Evolutionary conservation across 139 green algal genomes (phyloP), one percentile per base, ranked within the genome.

Genomic region (Pseudopediastrum boryanum): DNA sequence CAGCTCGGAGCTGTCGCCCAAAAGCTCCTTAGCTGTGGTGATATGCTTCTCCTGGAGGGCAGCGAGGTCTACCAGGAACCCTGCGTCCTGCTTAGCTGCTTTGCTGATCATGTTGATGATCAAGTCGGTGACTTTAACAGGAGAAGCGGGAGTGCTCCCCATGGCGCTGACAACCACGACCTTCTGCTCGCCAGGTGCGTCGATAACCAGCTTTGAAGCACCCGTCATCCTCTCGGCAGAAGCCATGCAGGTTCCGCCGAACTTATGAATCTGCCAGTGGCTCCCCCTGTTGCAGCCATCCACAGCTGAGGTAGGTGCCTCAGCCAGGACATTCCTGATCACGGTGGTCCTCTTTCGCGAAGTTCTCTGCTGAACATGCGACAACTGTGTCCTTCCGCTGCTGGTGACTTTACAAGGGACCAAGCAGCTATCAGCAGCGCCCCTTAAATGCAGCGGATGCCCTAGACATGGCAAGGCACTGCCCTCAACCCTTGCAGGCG

Each of bases 1-100:
- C 3, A 97, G 83, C 56, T 90, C 86, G 10, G 66, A 50, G 31
- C 84, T 74, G 2, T 87, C 71, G 0, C 92, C 91, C 83, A 99
- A 88, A 66, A 99, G 88, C 69, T 88, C 48, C 74, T 89, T 91
- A 3, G 96, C 96, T 1, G 90, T 90, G 56, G 90, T 85, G 31
- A 95, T 82, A 80, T 99, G 96, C 86, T 98, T 98, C 59, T 97
- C 87, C 76, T 97, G 86, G 69, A 97, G 84, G 6, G 89, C 83
- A 29, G 88, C 87, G 19, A 99, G 87, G 77, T 97, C 95, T 16
- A 95, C 70, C 43, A 94, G 68, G 82, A 97, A 99, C 8, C 71
- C 87, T 25, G 86, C 67, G 77, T 98, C 91, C 64, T 77, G 54
- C 21, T 48, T 48, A 6, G 84, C 79, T 10, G 93, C 92, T 72